A percentile compares a stretch with the other conserved stretches of the same genome.
phyloP scores from a whole-genome alignment of 495 filamentous ascomycete genomes.

The Penicillium chermesinum region DNA sequence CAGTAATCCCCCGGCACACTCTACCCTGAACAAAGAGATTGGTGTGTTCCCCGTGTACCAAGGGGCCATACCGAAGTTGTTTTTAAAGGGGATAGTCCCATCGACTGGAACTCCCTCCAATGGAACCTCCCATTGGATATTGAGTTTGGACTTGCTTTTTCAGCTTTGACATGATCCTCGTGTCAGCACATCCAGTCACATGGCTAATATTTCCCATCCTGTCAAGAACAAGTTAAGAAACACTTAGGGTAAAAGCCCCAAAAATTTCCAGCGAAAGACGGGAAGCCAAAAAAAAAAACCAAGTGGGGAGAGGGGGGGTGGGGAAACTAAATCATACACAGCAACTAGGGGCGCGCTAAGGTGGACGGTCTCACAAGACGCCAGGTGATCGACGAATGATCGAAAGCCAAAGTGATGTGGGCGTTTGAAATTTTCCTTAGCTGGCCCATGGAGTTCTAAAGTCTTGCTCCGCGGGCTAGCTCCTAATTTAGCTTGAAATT shows the following conservation, averaged over 20 bases:
- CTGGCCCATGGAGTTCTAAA: not conserved
- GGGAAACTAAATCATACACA: constrained; percentile 18
- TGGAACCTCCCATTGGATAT: too few species aligned
- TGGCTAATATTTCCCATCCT: not conserved
- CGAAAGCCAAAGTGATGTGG: constrained; percentile 10
- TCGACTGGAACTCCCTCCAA: too few species aligned
- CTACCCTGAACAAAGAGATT: too few species aligned
- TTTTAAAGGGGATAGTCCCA: too few species aligned
- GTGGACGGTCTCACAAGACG: constrained; percentile 25
- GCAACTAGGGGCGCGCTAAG: constrained; percentile 26
- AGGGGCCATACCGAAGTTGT: too few species aligned
- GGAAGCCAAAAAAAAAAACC: constrained; percentile 5
- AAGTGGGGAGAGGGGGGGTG: constrained; percentile 11
- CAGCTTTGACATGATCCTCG: not conserved
- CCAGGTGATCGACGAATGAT: constrained; percentile 39
- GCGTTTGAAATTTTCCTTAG: constrained; percentile 10
- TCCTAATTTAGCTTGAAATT: not conserved
- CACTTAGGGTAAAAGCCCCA: not conserved
- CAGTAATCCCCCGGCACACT: too few species aligned
- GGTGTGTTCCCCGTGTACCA: too few species aligned
- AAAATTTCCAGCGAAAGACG: not conserved
- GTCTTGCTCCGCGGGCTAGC: not conserved
- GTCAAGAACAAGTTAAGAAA: not conserved
- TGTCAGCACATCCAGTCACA: not conserved
- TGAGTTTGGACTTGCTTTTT: too few species aligned